Conservation (phyloP, 371 early-diverging fungal genomes). For the Capniomyces stellatus region DNA sequence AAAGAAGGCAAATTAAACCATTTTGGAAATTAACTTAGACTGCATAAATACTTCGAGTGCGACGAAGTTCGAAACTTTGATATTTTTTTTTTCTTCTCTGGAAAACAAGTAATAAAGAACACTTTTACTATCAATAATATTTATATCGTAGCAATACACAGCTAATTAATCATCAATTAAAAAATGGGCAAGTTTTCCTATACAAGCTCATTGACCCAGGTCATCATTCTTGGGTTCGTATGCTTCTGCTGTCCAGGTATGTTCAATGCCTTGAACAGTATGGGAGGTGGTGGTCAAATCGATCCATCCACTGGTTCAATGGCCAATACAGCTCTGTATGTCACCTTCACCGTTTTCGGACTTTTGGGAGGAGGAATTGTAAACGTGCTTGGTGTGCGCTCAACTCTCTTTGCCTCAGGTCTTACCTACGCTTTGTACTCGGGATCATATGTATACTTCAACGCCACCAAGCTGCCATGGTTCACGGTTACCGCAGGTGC, state of each 20-base stretch:
- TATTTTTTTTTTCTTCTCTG: too few species aligned
- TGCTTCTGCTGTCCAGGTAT: constrained; percentile 68
- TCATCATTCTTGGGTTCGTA: constrained; percentile 47
- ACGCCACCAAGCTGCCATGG: constrained; percentile 12
- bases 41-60: too few species aligned
- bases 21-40: too few species aligned
- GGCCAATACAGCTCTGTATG: constrained; percentile 48
- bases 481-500: constrained; percentile 40
- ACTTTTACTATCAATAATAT: too few species aligned
- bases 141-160: too few species aligned
- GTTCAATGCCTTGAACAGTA: constrained; percentile 59
- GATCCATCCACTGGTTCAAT: constrained; percentile 40
- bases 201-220: constrained; percentile 20
- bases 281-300: constrained; percentile 49
- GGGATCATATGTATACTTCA: constrained; percentile 26
- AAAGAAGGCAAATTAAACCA: too few species aligned
- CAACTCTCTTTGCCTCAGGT: constrained; percentile 22
- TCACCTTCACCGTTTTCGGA: constrained; percentile 49
- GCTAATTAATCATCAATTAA: too few species aligned
- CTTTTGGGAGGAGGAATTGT: constrained; percentile 26
- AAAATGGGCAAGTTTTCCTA: too few species aligned
- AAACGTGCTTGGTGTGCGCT: constrained; percentile 28
- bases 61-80: too few species aligned
- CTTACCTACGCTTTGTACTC: constrained; percentile 30
- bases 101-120: too few species aligned